phyloP scores from a whole-genome alignment of 208 protist genomes.

The Crithidia thermophila region DNA sequence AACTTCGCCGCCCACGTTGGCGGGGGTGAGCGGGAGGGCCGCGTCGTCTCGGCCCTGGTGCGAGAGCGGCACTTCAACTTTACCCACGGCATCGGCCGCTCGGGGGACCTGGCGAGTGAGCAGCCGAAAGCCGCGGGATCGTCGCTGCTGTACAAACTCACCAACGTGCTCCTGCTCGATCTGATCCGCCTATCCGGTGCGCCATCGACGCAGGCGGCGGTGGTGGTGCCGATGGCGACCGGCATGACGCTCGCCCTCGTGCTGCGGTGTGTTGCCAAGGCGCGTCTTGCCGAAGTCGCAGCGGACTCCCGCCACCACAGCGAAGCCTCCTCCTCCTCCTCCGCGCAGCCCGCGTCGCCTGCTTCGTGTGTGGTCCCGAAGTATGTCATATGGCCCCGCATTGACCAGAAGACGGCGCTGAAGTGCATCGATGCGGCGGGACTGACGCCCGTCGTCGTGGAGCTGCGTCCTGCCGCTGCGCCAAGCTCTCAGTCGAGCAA shows the following conservation, averaged over 20 bases:
- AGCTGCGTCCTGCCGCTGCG: conserved; percentile 31
- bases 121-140: conserved; percentile 99
- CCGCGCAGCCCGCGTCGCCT: neutral
- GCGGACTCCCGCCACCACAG: neutral
- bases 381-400: conserved; percentile 96
- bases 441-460: conserved; percentile 57
- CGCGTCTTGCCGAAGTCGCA: conserved; percentile 17
- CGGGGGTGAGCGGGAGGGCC: conserved; percentile 97
- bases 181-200: conserved; percentile 64
- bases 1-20: conserved; percentile 91
- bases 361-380: conserved; percentile 9
- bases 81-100: conserved; percentile 96
- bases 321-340: neutral
- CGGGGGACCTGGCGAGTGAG: conserved; percentile 92
- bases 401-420: conserved; percentile 98
- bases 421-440: conserved; percentile 96
- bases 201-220: conserved; percentile 36
- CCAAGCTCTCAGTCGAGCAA: conserved; percentile 1
- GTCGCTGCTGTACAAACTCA: conserved; percentile 92
- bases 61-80: conserved; percentile 84
- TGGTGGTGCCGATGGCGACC: conserved; percentile 96
- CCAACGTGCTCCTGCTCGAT: conserved; percentile 92
- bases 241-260: conserved; percentile 94
- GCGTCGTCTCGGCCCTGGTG: conserved; percentile 90
- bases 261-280: conserved; percentile 63